Evolutionary conservation across 495 filamentous ascomycete genomes (phyloP).

Genomic region (Tuber umbilicatum): DNA sequence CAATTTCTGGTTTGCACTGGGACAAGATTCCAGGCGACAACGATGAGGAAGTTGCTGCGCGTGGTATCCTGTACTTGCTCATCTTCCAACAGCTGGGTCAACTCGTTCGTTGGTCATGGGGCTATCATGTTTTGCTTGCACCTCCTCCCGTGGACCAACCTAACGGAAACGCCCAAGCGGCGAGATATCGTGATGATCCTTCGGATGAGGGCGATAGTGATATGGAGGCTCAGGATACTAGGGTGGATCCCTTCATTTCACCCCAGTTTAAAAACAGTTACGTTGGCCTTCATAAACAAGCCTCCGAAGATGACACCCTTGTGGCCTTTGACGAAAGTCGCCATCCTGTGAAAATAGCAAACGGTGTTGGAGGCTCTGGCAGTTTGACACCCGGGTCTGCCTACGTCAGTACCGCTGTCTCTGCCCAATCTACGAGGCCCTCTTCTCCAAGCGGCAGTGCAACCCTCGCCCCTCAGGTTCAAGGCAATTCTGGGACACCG

Average conservation of each 20-base stretch:
- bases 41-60: conserved; percentile 85
- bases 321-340: conserved; percentile 7
- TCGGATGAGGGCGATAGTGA: conserved; percentile 43
- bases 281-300: conserved; percentile 33
- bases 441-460: conserved; percentile 43
- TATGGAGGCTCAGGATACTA: conserved; percentile 36
- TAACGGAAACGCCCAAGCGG: conserved; percentile 56
- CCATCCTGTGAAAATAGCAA: conserved; percentile 27
- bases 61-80: conserved; percentile 88
- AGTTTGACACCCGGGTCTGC: conserved; percentile 30
- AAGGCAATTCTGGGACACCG: conserved; percentile 20
- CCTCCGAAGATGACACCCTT: conserved; percentile 23
- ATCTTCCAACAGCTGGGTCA: conserved; percentile 98
- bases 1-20: conserved; percentile 87
- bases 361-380: conserved; percentile 32
- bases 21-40: conserved; percentile 83
- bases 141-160: conserved; percentile 60
- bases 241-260: conserved; percentile 39
- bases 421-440: conserved; percentile 29
- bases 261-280: conserved; percentile 41
- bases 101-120: conserved; percentile 95
- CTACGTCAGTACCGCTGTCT: conserved; percentile 23
- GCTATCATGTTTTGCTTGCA: conserved; percentile 83
- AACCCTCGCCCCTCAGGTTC: conserved; percentile 40
- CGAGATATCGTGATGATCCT: conserved; percentile 56